Percentiles rank a stretch among this genome's conserved stretches.
Conservation (phyloP, 257 asterid genomes). For the Nicotiana attenuata region DNA sequence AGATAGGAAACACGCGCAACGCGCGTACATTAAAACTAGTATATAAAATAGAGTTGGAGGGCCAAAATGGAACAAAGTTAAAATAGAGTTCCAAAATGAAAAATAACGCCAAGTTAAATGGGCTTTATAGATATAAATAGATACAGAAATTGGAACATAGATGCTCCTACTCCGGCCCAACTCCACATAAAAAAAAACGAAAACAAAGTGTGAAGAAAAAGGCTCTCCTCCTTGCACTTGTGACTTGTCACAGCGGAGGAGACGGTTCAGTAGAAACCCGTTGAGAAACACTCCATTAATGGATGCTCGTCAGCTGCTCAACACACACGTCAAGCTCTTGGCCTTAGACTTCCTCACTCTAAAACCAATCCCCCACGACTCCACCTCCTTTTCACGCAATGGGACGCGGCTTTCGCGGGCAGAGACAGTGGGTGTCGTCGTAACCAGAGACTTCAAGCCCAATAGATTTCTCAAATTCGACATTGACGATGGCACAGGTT, state of each 20-base stretch:
- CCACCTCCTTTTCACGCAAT: conserved; percentile 37
- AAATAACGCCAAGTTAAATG: no score
- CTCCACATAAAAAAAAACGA: no score
- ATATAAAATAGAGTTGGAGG: no score
- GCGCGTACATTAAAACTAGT: no score
- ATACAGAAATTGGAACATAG: no score
- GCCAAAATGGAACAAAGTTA: no score
- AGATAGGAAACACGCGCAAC: no score
- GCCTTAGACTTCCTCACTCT: conserved; percentile 53
- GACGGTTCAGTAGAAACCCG: neutral
- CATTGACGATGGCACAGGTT: conserved; percentile 71
- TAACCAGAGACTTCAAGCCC: conserved; percentile 53
- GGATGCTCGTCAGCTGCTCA: conserved; percentile 25
- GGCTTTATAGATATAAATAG: no score
- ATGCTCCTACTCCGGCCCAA: no score
- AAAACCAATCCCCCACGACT: conserved; percentile 21
- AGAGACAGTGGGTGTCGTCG: conserved; percentile 61
- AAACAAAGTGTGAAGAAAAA: no score
- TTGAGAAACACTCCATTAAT: conserved; percentile 15
- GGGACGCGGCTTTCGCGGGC: conserved; percentile 50
- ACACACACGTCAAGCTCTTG: conserved; percentile 57
- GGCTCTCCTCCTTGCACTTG: no score
- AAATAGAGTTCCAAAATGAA: no score
- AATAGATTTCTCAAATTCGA: conserved; percentile 53
- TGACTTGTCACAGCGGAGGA: neutral